Percentiles rank a stretch among this genome's conserved stretches.
Evolutionary conservation across 2,329 filamentous ascomycete species (phyloP).

Genomic region (Drechslerella dactyloides): DNA sequence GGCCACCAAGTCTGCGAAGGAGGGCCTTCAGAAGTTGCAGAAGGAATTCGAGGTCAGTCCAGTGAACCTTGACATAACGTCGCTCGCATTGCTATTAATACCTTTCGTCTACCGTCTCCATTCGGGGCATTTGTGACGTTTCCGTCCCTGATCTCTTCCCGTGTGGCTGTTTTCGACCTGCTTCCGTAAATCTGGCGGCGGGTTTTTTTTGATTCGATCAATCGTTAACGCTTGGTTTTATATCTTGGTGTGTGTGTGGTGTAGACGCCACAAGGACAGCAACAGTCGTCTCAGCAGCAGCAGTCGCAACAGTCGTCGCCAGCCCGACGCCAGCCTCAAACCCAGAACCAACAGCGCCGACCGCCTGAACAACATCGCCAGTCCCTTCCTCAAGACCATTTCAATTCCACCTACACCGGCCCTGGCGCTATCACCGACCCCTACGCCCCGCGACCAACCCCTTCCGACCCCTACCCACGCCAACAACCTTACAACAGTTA

Average conservation of each 20-base stretch:
- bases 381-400: conserved; percentile 4
- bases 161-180: conserved; percentile 2
- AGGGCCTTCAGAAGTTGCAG: conserved; percentile 31
- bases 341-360: conserved; percentile 40
- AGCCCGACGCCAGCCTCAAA: conserved; percentile 28
- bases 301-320: conserved; percentile 1
- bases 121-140: conserved; percentile 4
- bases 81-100: background rate
- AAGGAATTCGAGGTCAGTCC: conserved; percentile 41
- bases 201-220: conserved; percentile 13
- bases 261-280: background rate
- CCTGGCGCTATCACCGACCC: conserved; percentile 31
- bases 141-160: conserved; percentile 10
- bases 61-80: conserved; percentile 5
- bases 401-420: conserved; percentile 2
- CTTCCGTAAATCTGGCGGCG: background rate
- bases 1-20: conserved; percentile 36
- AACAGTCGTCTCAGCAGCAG: background rate
- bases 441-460: conserved; percentile 32
- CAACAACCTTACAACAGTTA: conserved; percentile 27
- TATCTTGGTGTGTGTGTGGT: background rate
- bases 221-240: conserved; percentile 2
- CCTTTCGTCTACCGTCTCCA: conserved; percentile 7
- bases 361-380: conserved; percentile 23
- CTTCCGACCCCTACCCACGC: conserved; percentile 39